These are phyloP conservation scores for Balakata baccata DNA, from an alignment of 345 rosid genomes.

Conservation along the genomic window DNA sequence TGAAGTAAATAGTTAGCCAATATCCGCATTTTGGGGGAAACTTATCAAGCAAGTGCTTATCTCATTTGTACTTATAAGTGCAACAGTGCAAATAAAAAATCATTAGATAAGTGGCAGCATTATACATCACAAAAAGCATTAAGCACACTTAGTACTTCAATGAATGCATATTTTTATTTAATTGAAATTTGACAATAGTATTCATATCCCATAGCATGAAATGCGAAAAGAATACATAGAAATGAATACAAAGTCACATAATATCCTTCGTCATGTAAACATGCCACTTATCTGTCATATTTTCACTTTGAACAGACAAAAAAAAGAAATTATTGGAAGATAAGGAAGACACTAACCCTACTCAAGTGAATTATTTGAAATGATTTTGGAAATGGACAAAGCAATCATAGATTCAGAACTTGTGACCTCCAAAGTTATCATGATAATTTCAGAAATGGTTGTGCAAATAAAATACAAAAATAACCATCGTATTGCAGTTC, in stretches of 20 bases:
- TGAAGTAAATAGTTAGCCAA: background rate
- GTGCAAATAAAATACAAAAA: no score
- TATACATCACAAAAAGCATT: background rate
- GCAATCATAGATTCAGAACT: no score
- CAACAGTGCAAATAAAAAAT: background rate
- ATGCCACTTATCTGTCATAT: slow-evolving; percentile 93
- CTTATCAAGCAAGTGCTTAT: background rate
- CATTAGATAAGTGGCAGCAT: background rate
- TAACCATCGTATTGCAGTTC: no score
- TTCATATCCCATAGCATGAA: background rate
- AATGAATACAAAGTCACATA: background rate
- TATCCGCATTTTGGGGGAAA: no score
- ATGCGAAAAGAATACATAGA: background rate
- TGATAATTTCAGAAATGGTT: no score
- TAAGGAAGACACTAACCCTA: background rate
- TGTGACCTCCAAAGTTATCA: no score
- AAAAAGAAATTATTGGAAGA: background rate
- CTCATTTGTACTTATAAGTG: background rate
- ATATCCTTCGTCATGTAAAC: slow-evolving; percentile 91
- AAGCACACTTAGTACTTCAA: background rate
- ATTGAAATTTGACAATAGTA: background rate
- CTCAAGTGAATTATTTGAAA: background rate
- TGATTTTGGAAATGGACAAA: background rate
- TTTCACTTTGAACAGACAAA: slow-evolving; percentile 51
- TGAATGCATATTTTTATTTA: background rate